These are phyloP conservation scores for Termitomyces sp. DNA, from an alignment of 768 basidiomycete species.

Conservation along the genomic window DNA sequence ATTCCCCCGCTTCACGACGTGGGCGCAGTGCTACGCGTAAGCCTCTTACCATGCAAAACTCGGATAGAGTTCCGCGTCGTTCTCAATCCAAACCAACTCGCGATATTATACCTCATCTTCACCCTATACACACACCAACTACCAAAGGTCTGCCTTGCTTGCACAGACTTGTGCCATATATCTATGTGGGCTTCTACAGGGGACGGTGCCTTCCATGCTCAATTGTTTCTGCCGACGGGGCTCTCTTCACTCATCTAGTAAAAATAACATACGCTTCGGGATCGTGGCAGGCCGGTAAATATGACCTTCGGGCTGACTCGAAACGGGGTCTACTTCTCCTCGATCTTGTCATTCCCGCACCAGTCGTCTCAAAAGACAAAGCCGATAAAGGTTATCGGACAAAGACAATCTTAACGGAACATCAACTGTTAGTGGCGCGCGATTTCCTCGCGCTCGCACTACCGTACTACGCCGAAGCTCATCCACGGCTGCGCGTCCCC, in stretches of 20 bases:
- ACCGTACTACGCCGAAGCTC: constrained; percentile 24
- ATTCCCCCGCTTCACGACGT: background rate
- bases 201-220: constrained; percentile 11
- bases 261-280: constrained; percentile 14
- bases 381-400: constrained; percentile 4
- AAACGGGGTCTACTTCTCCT: constrained; percentile 15
- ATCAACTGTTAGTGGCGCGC: constrained; percentile 33
- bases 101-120: constrained; percentile 5
- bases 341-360: constrained; percentile 5
- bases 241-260: constrained; percentile 21
- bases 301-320: constrained; percentile 9
- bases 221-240: constrained; percentile 12
- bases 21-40: constrained; percentile 5
- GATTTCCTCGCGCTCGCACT: constrained; percentile 39
- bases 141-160: constrained; percentile 10
- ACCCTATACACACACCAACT: constrained; percentile 9
- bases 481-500: background rate
- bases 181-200: constrained; percentile 17
- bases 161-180: constrained; percentile 19
- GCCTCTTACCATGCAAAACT: constrained; percentile 1
- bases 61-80: background rate
- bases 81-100: background rate
- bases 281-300: background rate
- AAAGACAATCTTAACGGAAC: constrained; percentile 20
- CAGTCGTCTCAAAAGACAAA: background rate